Evolutionary conservation across 495 filamentous ascomycete genomes (phyloP), one percentile per base, ranked within the genome.

Genomic region (Clavariopsis aquatica): DNA sequence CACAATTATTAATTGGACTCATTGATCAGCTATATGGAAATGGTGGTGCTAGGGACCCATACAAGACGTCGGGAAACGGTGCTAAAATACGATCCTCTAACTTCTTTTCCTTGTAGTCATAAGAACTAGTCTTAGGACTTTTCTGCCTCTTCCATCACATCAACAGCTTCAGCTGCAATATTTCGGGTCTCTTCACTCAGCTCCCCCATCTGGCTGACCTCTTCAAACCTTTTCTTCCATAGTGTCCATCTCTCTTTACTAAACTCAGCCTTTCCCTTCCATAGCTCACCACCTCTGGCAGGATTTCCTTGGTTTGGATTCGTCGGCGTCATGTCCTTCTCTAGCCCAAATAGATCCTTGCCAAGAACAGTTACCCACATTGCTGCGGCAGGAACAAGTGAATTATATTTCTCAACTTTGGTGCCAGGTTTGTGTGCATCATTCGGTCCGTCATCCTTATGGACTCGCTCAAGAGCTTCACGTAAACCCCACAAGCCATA

Each of bases 141-240:
- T 19, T 65, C 62, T 1, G 17, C 28, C 49, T 65, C 19, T 41
- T 61, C 55, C 68, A 70, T 67, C 1, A 9, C 22, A 47, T 31
- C 60, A 19, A 58, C 19, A 0, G 63, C 55, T 24, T 67, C 36
- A 6, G 22, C 34, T 9, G 68, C 60, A 45, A 63, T 57, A 26
- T 57, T 20, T 23, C 58, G 52, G 9, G 63, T 70, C 45, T 70
- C 68, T 31, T 58, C 34, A 20, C 24, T 41, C 8, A 60, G 12
- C 10, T 31, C 60, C 47, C 61, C 47, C 45, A 29, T 52, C 45
- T 52, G 23, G 8, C 13, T 27, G 15, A 64, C n/a, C 17, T 64
- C 60, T 17, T 26, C 54, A 61, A 70, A 70, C 29, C 64, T 60
- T 49, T 49, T 58, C 49, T 60, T 67, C 63, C 68, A 63, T 1